A percentile compares a stretch with the other conserved stretches of the same genome.
These are phyloP conservation scores for Arabis alpina DNA, from an alignment of 345 rosid genomes.

Conservation along the genomic window DNA sequence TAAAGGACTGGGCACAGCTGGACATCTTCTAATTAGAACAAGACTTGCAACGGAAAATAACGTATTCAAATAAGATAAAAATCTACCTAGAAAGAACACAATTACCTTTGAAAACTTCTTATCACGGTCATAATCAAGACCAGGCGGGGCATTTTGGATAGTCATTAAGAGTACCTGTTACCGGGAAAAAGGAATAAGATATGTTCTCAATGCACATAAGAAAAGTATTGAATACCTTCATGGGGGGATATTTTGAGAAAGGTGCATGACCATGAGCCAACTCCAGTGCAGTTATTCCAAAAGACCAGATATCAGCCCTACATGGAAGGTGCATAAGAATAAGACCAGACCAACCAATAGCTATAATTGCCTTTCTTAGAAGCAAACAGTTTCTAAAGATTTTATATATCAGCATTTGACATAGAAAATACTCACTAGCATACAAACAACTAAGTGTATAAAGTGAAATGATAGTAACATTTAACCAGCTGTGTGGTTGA, in stretches of 20 bases:
- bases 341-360: constrained; percentile 42
- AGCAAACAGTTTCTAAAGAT: constrained; percentile 19
- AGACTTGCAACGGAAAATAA: constrained; percentile 13
- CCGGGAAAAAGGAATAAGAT: constrained; percentile 38
- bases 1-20: constrained; percentile 76
- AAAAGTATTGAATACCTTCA: constrained; percentile 68
- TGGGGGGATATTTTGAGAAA: constrained; percentile 96
- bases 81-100: constrained; percentile 28
- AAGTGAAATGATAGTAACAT: background rate
- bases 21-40: constrained; percentile 41
- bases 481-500: background rate
- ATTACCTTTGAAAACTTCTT: constrained; percentile 88
- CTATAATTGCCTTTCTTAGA: constrained; percentile 24
- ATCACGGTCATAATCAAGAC: constrained; percentile 95
- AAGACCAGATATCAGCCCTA: constrained; percentile 99
- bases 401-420: background rate
- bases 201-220: constrained; percentile 12
- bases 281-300: constrained; percentile 96
- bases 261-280: constrained; percentile 99
- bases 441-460: background rate
- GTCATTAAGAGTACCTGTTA: constrained; percentile 93
- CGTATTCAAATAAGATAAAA: background rate
- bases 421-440: background rate
- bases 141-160: constrained; percentile 98
- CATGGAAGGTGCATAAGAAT: constrained; percentile 23